Conservation (phyloP, 805 yeast species). For the Candida glaebosa region DNA sequence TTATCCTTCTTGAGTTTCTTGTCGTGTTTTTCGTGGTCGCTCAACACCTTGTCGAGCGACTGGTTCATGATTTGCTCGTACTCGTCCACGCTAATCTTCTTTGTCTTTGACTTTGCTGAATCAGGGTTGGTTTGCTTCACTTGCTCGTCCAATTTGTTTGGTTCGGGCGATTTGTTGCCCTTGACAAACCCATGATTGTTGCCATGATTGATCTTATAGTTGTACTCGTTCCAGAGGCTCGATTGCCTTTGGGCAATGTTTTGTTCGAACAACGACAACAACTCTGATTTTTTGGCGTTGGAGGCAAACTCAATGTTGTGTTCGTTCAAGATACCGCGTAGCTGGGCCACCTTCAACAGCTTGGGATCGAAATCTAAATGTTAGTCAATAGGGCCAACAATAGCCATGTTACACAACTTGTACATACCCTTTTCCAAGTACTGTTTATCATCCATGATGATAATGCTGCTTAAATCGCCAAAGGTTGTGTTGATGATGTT, state of each 20-base stretch:
- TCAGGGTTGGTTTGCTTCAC: too few species aligned
- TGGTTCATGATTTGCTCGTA: not conserved
- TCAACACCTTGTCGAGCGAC: slow-evolving; percentile 10
- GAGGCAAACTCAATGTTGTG: slow-evolving; percentile 61
- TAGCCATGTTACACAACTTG: not conserved
- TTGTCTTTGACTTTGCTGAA: not conserved
- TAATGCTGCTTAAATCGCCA: too few species aligned
- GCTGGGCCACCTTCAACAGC: slow-evolving; percentile 60
- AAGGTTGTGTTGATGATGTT: not conserved
- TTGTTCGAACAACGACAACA: slow-evolving; percentile 57
- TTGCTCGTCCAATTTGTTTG: too few species aligned
- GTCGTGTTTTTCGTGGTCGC: slow-evolving; percentile 3
- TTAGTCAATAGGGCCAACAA: slow-evolving; percentile 4
- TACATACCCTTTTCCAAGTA: slow-evolving; percentile 8
- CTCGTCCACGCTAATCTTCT: slow-evolving; percentile 1
- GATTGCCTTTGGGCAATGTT: slow-evolving; percentile 50
- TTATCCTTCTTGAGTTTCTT: slow-evolving; percentile 4
- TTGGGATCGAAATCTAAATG: slow-evolving; percentile 53
- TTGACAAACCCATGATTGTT: slow-evolving; percentile 20
- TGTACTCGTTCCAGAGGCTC: slow-evolving; percentile 31
- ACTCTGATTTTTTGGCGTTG: slow-evolving; percentile 63
- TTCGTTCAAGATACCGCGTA: slow-evolving; percentile 62
- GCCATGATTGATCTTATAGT: slow-evolving; percentile 12
- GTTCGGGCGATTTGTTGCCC: slow-evolving; percentile 5
- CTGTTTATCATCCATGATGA: slow-evolving; percentile 3